Evolutionary conservation across 495 filamentous ascomycete species (phyloP), one percentile per base, ranked within the genome.

Genomic region (Penicillium antarcticum): DNA sequence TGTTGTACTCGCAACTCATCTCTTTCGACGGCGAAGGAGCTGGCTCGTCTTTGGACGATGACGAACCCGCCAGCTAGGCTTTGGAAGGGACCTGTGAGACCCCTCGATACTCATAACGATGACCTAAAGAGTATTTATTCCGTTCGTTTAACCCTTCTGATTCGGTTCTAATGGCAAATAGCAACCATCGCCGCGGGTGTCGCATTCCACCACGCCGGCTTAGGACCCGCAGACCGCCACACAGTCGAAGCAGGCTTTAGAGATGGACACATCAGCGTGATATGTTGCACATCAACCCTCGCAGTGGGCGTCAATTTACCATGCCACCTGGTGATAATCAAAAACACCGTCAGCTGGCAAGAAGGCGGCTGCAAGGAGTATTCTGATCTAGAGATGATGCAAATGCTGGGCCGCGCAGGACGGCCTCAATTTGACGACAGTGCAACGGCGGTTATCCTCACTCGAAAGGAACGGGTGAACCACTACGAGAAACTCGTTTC

Each of bases 381-480:
- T 56, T 84, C 88, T 0, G 92, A 97, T 63, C 73, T 98, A 14
- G 94, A 98, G 57, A 81, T 98, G 52, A 97, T 96, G 89, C 94
- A 98, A 63, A 98, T 98, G 94, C 79, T 97, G 24, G 94, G 94
- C 18, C 85, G 94, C 42, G 92, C 94, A 32, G 94, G 94, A 0
- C 78, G 94, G 3, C 94, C 94, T 2, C 94, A 98, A 67, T 98
- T 95, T 55, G 94, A 96, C 53, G 77, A 87, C 41, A 90, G 74
- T 56, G 92, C 89, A 16, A 81, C 85, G 18, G 94, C 89, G 10
- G 85, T 96, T 19, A 95, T 98, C 44, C 81, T 98, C 69, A 96
- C 94, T 0, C 80, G 83, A 19, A 73, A 70, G 9, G 74, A 85
- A 16, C 88, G 89, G 24, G 83, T 83, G 5, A 45, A 72, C 17